Conservation (phyloP, 208 protist species). For the Wallacemonas sp. region DNA sequence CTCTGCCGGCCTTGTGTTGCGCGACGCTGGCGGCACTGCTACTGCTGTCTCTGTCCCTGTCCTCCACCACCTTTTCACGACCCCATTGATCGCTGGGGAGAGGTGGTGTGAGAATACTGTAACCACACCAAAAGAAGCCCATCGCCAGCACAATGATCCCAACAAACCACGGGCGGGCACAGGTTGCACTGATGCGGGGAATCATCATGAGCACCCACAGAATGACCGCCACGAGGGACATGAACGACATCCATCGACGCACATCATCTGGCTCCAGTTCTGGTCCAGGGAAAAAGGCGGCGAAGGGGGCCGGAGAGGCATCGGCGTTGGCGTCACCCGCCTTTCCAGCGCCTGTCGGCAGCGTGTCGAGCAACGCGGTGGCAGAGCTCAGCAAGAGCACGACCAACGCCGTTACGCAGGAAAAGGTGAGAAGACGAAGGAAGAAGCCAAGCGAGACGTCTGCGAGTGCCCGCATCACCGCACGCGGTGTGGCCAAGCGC, state of each 20-base stretch:
- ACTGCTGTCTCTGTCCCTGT: neutral
- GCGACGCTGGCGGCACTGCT: neutral
- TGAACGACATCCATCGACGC: slow-evolving; percentile 6
- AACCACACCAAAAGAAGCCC: neutral
- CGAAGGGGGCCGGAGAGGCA: neutral
- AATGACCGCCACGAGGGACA: slow-evolving; percentile 3
- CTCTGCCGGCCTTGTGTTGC: too few species aligned
- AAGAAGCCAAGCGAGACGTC: slow-evolving; percentile 31
- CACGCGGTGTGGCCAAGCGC: slow-evolving; percentile 16
- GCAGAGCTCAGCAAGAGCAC: slow-evolving; percentile 23
- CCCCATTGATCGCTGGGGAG: slow-evolving; percentile 7
- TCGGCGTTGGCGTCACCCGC: neutral
- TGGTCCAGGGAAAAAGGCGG: neutral
- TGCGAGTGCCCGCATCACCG: slow-evolving; percentile 12
- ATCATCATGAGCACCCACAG: slow-evolving; percentile 13
- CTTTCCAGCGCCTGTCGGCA: slow-evolving; percentile 13
- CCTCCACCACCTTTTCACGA: too few species aligned
- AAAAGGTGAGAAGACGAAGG: slow-evolving; percentile 25
- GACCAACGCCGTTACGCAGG: slow-evolving; percentile 23
- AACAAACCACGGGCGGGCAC: slow-evolving; percentile 1
- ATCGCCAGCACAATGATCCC: slow-evolving; percentile 1
- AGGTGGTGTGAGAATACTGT: slow-evolving; percentile 5
- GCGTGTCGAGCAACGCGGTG: slow-evolving; percentile 23
- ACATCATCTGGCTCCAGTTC: slow-evolving; percentile 12
- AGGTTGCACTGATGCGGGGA: neutral